Evolutionary conservation across 257 asterid species (phyloP).

Genomic region (Solanum chmielewskii): DNA sequence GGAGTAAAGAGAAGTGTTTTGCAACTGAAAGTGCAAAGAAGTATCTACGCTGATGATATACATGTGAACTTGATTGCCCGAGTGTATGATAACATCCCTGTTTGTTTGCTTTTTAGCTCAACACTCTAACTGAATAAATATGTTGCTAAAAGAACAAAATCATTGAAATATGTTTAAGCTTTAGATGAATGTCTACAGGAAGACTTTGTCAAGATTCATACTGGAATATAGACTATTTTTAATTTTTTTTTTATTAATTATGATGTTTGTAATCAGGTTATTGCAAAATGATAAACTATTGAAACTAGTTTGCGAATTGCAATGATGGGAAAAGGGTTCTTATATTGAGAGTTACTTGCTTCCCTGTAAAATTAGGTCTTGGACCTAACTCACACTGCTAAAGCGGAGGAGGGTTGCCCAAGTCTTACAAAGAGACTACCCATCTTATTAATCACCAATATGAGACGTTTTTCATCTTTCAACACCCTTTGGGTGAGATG

Average conservation of each 20-base stretch:
- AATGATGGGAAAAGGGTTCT: neutral
- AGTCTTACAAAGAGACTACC: neutral
- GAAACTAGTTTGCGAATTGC: neutral
- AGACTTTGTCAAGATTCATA: neutral
- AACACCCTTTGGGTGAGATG: neutral
- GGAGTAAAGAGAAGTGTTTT: neutral
- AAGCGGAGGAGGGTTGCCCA: neutral
- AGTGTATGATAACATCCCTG: neutral
- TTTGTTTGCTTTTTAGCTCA: neutral
- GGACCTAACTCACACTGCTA: neutral
- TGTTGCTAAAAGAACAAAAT: neutral
- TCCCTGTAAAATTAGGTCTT: neutral
- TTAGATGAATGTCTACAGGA: neutral
- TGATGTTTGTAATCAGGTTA: neutral
- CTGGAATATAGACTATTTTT: neutral
- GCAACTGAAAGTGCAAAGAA: neutral
- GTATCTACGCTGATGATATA: neutral
- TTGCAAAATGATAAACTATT: neutral
- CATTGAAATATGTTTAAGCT: neutral
- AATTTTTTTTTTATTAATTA: neutral
- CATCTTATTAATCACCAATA: neutral
- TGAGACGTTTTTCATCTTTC: neutral
- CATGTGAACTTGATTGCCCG: neutral
- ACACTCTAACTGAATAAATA: neutral
- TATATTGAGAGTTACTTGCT: neutral